phyloP scores from a whole-genome alignment of 768 basidiomycete species.

The Gloeophyllum trabeum region DNA sequence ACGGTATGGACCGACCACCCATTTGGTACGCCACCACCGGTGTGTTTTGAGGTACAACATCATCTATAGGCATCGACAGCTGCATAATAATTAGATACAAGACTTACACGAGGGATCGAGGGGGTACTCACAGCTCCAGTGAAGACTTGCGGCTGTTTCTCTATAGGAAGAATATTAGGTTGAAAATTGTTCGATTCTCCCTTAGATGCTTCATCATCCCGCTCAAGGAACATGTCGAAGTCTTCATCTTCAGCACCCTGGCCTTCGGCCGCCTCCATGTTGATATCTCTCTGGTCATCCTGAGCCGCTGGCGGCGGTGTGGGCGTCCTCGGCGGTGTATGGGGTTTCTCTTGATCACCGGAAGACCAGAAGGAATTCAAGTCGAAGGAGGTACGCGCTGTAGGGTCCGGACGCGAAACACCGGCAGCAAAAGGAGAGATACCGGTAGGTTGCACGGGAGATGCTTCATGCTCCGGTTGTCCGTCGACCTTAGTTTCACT shows the following conservation, averaged over 20 bases:
- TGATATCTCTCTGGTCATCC: conserved; percentile 27
- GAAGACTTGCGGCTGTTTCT: no score
- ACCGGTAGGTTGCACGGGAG: conserved; percentile 9
- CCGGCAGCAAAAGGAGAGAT: conserved; percentile 23
- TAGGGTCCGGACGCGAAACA: conserved; percentile 28
- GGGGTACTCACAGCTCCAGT: no score
- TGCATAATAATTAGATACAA: conserved; percentile 18
- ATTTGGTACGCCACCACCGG: conserved; percentile 63
- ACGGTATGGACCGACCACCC: conserved; percentile 56
- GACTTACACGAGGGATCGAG: conserved; percentile 1
- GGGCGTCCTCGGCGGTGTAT: conserved; percentile 5
- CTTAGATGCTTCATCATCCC: conserved; percentile 47
- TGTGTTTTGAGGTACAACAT: conserved; percentile 54
- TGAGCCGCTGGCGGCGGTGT: conserved; percentile 24
- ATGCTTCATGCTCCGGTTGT: not conserved
- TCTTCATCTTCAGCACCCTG: conserved; percentile 61
- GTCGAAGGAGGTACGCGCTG: conserved; percentile 51
- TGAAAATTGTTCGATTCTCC: conserved; percentile 8
- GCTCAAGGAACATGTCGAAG: conserved; percentile 78
- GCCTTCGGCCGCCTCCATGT: conserved; percentile 8
- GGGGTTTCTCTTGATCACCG: conserved; percentile 16
- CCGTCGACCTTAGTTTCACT: conserved; percentile 11
- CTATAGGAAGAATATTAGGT: no score
- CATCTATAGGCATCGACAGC: conserved; percentile 76
- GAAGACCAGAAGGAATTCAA: conserved; percentile 62